Evolutionary conservation across 2,329 filamentous ascomycete genomes (phyloP).

Genomic region (Fusarium goolgardi): DNA sequence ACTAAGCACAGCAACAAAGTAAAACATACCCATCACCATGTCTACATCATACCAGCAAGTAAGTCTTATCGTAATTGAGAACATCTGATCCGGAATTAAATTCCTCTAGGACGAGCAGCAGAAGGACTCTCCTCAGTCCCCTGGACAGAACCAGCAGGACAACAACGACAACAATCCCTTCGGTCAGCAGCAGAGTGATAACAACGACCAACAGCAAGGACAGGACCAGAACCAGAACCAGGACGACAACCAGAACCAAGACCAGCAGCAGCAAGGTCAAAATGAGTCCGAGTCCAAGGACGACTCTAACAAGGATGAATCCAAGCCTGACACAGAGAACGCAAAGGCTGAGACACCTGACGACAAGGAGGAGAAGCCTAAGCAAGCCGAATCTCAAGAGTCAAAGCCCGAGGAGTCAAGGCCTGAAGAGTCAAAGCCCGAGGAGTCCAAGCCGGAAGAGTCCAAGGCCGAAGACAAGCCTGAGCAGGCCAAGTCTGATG

Average conservation of each 20-base stretch:
- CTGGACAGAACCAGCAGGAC: slow-evolving; percentile 20
- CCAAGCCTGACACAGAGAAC: slow-evolving; percentile 18
- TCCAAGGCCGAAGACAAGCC: slow-evolving; percentile 2
- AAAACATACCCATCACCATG: slow-evolving; percentile 30
- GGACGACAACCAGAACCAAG: slow-evolving; percentile 11
- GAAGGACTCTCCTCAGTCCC: slow-evolving; percentile 30
- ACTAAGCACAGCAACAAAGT: slow-evolving; percentile 7
- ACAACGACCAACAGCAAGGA: slow-evolving; percentile 10
- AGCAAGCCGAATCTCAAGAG: slow-evolving; percentile 17
- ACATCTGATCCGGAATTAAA: slow-evolving; percentile 9
- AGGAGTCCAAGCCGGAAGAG: background rate
- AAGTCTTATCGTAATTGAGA: slow-evolving; percentile 8
- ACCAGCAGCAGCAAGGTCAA: slow-evolving; percentile 27
- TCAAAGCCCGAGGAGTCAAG: slow-evolving; percentile 3
- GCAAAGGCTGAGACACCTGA: slow-evolving; percentile 25
- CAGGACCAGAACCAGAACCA: slow-evolving; percentile 17
- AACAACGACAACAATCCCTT: slow-evolving; percentile 21
- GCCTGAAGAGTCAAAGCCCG: slow-evolving; percentile 8
- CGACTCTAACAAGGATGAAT: slow-evolving; percentile 15
- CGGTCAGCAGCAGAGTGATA: slow-evolving; percentile 11
- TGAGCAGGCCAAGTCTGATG: slow-evolving; percentile 17
- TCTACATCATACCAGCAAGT: slow-evolving; percentile 40
- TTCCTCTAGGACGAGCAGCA: slow-evolving; percentile 33
- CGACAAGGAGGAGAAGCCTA: slow-evolving; percentile 19
- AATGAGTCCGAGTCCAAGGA: slow-evolving; percentile 20